These are phyloP conservation scores for Meira nashicola DNA, from an alignment of 1,284 basidiomycete species.

Conservation along the genomic window DNA sequence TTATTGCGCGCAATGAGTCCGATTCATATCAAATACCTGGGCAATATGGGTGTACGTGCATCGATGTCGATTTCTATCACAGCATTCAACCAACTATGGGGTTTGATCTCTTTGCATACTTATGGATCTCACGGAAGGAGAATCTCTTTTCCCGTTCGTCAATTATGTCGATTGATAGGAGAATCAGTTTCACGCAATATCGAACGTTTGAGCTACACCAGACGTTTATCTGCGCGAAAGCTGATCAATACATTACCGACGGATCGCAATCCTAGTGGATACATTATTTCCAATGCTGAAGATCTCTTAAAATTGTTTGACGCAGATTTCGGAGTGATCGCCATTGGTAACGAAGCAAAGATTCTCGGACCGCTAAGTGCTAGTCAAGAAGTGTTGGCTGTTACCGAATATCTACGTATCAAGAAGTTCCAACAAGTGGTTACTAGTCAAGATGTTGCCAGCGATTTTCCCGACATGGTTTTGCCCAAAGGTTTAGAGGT, in stretches of 20 bases:
- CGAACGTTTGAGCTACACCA: slow-evolving; percentile 74
- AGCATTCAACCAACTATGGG: slow-evolving; percentile 78
- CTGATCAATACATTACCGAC: slow-evolving; percentile 74
- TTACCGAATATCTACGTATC: slow-evolving; percentile 77
- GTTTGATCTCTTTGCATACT: slow-evolving; percentile 75
- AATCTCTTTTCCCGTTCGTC: slow-evolving; percentile 76
- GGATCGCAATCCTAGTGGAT: slow-evolving; percentile 70
- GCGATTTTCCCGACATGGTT: slow-evolving; percentile 72
- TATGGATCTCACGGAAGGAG: slow-evolving; percentile 75
- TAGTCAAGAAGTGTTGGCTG: slow-evolving; percentile 77
- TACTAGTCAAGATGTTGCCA: slow-evolving; percentile 62
- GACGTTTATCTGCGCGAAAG: slow-evolving; percentile 71
- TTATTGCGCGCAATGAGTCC: slow-evolving; percentile 84
- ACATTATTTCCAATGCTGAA: slow-evolving; percentile 80
- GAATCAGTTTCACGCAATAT: slow-evolving; percentile 79
- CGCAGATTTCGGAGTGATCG: slow-evolving; percentile 76
- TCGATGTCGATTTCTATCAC: slow-evolving; percentile 64
- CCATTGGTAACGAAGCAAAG: slow-evolving; percentile 68
- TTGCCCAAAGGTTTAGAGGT: slow-evolving; percentile 66
- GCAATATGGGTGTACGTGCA: slow-evolving; percentile 53
- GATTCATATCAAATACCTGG: slow-evolving; percentile 70
- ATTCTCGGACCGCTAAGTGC: slow-evolving; percentile 73
- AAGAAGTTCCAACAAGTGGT: slow-evolving; percentile 58
- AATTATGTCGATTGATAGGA: slow-evolving; percentile 65
- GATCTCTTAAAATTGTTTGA: slow-evolving; percentile 77